Percentiles rank a stretch among this genome's conserved stretches.
These are phyloP conservation scores for Solanum hybrid DNA, from an alignment of 305 asterid genomes.

Conservation along the genomic window DNA sequence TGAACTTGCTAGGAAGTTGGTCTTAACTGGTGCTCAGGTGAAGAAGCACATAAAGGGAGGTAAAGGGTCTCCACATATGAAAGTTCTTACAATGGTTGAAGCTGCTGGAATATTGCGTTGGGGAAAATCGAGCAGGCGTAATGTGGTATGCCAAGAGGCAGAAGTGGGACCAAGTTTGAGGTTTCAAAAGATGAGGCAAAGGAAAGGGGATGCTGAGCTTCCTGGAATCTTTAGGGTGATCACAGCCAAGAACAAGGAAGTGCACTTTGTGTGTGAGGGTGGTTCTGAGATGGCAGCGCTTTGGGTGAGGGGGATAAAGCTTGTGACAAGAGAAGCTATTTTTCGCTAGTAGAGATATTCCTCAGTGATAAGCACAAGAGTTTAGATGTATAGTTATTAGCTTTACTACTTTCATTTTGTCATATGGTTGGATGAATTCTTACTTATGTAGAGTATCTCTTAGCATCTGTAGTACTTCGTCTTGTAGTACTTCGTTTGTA, in stretches of 20 bases:
- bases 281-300: constrained; percentile 64
- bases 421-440: neutral
- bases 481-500: constrained; percentile 12
- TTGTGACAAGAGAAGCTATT: constrained; percentile 37
- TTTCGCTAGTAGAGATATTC: constrained; percentile 13
- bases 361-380: neutral
- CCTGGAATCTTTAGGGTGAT: constrained; percentile 55
- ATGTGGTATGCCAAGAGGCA: constrained; percentile 54
- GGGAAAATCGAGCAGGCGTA: constrained; percentile 60
- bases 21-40: constrained; percentile 37
- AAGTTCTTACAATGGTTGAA: constrained; percentile 40
- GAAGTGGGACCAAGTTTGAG: constrained; percentile 48
- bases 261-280: constrained; percentile 72
- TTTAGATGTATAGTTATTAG: constrained; percentile 25
- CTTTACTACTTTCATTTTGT: constrained; percentile 31
- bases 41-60: constrained; percentile 73
- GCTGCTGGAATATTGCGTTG: constrained; percentile 44
- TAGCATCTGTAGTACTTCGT: constrained; percentile 5
- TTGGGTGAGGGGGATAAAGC: constrained; percentile 86
- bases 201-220: constrained; percentile 39
- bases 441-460: neutral
- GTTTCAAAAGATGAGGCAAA: constrained; percentile 40
- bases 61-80: constrained; percentile 58
- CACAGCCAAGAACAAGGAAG: constrained; percentile 58
- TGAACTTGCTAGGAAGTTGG: constrained; percentile 52